These are phyloP conservation scores for Catharanthus roseus DNA, from an alignment of 257 asterid species.

Conservation along the genomic window DNA sequence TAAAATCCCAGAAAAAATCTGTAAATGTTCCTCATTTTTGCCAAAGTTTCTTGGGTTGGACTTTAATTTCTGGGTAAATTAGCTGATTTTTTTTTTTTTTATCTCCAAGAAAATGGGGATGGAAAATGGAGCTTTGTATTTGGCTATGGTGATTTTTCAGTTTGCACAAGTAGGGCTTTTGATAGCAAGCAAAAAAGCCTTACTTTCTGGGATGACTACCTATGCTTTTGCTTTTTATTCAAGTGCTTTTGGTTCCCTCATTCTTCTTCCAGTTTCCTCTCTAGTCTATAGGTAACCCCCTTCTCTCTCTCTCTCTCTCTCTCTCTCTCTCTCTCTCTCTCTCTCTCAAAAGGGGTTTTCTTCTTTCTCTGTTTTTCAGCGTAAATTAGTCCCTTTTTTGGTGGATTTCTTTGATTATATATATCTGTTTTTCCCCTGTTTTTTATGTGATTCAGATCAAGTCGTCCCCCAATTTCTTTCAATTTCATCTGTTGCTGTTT, in stretches of 20 bases:
- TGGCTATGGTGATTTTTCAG: conserved; percentile 50
- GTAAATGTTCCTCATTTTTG: not conserved
- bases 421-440: not conserved
- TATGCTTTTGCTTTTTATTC: conserved; percentile 46
- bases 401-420: not conserved
- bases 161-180: conserved; percentile 53
- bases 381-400: too few relatives aligned
- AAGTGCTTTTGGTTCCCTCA: conserved; percentile 32
- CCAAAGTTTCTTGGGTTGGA: not conserved
- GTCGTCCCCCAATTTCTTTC: conserved; percentile 36
- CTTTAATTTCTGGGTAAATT: not conserved
- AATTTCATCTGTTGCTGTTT: conserved; percentile 47
- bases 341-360: too few relatives aligned
- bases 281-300: conserved; percentile 42
- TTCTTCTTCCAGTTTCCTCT: conserved; percentile 41
- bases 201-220: conserved; percentile 50
- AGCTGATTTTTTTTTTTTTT: not conserved
- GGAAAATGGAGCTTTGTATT: conserved; percentile 37
- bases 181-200: conserved; percentile 44
- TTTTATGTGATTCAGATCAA: conserved; percentile 28
- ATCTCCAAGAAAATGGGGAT: conserved; percentile 13
- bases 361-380: too few relatives aligned
- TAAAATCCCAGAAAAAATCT: not conserved
- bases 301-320: too few relatives aligned
- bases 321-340: too few relatives aligned